Percentiles rank a stretch among this genome's conserved stretches.
Conservation (phyloP, 164 flowering plant genomes). For the Aristolochia fimbriata region DNA sequence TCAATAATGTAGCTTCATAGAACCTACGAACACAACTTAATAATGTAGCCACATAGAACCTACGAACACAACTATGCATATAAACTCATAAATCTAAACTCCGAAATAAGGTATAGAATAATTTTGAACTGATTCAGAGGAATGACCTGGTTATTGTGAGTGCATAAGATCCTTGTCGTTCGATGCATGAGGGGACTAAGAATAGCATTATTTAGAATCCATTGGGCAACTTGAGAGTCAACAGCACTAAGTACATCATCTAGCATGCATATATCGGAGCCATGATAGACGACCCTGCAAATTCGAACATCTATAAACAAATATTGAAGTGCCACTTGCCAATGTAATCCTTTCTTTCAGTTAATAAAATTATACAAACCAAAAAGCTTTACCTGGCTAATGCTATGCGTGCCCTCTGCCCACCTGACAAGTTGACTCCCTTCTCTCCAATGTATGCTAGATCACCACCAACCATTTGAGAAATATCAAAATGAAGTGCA, state of each 20-base stretch:
- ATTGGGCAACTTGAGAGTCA: slow-evolving; percentile 81
- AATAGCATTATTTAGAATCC: slow-evolving; percentile 64
- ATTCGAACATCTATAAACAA: slow-evolving; percentile 4
- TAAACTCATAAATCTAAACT: too few relatives aligned
- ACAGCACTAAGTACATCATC: slow-evolving; percentile 98
- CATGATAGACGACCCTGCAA: slow-evolving; percentile 78
- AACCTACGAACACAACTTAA: too few relatives aligned
- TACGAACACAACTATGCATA: too few relatives aligned
- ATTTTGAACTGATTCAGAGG: slow-evolving; percentile 1
- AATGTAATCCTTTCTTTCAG: background rate
- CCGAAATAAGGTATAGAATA: background rate
- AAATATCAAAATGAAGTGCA: slow-evolving; percentile 72
- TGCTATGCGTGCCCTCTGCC: slow-evolving; percentile 91
- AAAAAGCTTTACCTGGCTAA: slow-evolving; percentile 56
- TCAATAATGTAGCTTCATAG: too few relatives aligned
- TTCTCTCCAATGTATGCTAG: slow-evolving; percentile 75
- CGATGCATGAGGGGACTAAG: slow-evolving; percentile 53
- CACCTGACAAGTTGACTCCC: slow-evolving; percentile 88
- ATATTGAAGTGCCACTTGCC: slow-evolving; percentile 1
- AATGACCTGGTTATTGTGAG: slow-evolving; percentile 78
- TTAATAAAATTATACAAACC: background rate
- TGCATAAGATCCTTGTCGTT: slow-evolving; percentile 67
- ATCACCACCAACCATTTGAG: slow-evolving; percentile 79
- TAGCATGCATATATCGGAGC: slow-evolving; percentile 53
- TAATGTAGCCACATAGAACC: too few relatives aligned